Conservation (phyloP, 352 stramenopile genomes). For the Phytophthora megakarya region DNA sequence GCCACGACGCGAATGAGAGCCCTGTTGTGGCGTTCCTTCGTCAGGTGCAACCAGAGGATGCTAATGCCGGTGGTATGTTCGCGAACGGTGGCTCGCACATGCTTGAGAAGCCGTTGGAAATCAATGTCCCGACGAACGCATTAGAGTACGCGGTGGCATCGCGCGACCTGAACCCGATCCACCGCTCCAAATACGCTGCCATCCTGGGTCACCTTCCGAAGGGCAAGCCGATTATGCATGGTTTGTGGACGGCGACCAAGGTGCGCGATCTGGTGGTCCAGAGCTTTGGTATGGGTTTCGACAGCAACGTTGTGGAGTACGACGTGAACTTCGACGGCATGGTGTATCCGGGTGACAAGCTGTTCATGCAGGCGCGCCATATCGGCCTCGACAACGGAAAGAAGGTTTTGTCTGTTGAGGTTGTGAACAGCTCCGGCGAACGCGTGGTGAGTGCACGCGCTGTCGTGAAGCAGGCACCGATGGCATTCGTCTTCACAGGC, state of each 20-base stretch:
- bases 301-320: slow-evolving; percentile 76
- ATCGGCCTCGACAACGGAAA: slow-evolving; percentile 62
- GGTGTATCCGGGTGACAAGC: slow-evolving; percentile 83
- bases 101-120: slow-evolving; percentile 66
- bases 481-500: slow-evolving; percentile 88
- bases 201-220: slow-evolving; percentile 75
- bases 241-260: slow-evolving; percentile 89
- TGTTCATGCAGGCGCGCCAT: slow-evolving; percentile 82
- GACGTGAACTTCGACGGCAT: slow-evolving; percentile 87
- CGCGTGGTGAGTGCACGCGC: slow-evolving; percentile 74
- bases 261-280: slow-evolving; percentile 69
- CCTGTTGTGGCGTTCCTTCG: slow-evolving; percentile 53
- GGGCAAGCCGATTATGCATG: slow-evolving; percentile 86
- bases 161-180: slow-evolving; percentile 88
- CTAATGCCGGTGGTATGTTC: slow-evolving; percentile 39
- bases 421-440: slow-evolving; percentile 75
- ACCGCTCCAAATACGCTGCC: slow-evolving; percentile 77
- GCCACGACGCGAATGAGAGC: slow-evolving; percentile 49
- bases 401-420: slow-evolving; percentile 76
- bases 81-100: slow-evolving; percentile 68
- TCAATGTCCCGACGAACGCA: slow-evolving; percentile 65
- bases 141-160: slow-evolving; percentile 80
- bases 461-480: slow-evolving; percentile 66
- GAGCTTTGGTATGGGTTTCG: slow-evolving; percentile 52
- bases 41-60: slow-evolving; percentile 35